Evolutionary conservation across 768 basidiomycete species (phyloP), one percentile per base, ranked within the genome.

Genomic region (Pilatotrama ljubarskyi): DNA sequence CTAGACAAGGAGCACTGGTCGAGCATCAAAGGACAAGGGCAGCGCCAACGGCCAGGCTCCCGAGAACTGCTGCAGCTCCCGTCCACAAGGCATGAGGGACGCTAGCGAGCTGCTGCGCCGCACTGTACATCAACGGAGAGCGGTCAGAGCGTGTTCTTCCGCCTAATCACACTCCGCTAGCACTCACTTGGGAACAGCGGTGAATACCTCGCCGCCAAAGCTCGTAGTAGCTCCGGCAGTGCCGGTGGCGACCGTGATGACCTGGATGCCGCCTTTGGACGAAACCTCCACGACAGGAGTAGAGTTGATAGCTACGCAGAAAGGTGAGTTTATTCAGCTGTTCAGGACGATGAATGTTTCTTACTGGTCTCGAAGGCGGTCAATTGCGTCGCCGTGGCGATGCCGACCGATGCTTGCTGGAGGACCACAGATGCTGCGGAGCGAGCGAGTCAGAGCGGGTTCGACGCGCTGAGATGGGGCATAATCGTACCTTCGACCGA

Each of bases 271-370:
- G 10, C 59, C 59, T 3, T 48, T 54, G 1, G 59, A 60, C n/a
- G 59, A 60, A 2, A 60, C 59, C 41, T 60, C 35, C 15, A 60
- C 59, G 8, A 60, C 40, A 3, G 59, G 59, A 10, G 59, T 50
- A 10, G 59, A 53, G 59, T 52, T 60, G 52, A 60, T 52, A 5
- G 52, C 59, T 60, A 9, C 15, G 13, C 20, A 38, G 36, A 8
- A 20, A 25, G 38, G 7, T 41, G 37, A 25, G 29, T 32, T 32
- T 13, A 11, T 15, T 32, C 24, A 44, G n/a, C 24, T 17, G 11
- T 4, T 14, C 13, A 29, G 10, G 6, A 9, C n/a, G 26, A 25
- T 2, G 24, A 1, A 10, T 22, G 22, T 29, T 44, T 22, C 59
- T 2, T 46, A 60, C 59, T 53, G 40, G 59, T 42, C 7, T 36